These are phyloP conservation scores for Spathaspora gorwiae DNA, from an alignment of 805 yeast genomes.

Conservation along the genomic window DNA sequence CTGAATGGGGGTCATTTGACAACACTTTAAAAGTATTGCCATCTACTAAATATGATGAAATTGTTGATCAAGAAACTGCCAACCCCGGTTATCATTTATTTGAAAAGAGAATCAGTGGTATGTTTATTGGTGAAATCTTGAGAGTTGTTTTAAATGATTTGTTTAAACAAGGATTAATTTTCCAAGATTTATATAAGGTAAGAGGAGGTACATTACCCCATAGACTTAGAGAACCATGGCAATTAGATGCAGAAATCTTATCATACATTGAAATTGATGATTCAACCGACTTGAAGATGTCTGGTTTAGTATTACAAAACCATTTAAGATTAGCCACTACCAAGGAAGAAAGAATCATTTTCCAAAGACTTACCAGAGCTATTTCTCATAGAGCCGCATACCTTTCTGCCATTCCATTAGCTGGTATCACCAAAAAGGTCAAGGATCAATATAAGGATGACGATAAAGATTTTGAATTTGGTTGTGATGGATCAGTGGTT, in stretches of 20 bases:
- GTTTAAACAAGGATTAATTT: constrained; percentile 52
- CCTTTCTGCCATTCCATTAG: constrained; percentile 82
- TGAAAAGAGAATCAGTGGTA: constrained; percentile 88
- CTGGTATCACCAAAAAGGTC: constrained; percentile 75
- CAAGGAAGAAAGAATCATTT: constrained; percentile 63
- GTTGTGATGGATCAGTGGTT: constrained; percentile 92
- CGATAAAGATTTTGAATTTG: constrained; percentile 75
- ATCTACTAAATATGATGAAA: constrained; percentile 67
- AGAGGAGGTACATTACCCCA: constrained; percentile 49
- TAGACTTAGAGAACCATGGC: constrained; percentile 71
- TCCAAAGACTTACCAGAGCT: constrained; percentile 71
- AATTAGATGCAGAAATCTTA: constrained; percentile 75
- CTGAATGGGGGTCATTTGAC: constrained; percentile 98
- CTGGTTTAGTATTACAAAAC: constrained; percentile 64
- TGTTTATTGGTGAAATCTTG: constrained; percentile 88
- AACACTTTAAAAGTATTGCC: constrained; percentile 75
- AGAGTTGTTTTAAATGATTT: constrained; percentile 71
- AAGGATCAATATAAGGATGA: constrained; percentile 48
- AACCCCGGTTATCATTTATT: constrained; percentile 87
- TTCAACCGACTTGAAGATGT: constrained; percentile 63
- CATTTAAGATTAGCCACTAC: constrained; percentile 67
- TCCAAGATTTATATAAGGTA: constrained; percentile 46
- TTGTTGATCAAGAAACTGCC: constrained; percentile 67
- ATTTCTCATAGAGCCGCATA: constrained; percentile 87
- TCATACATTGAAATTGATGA: constrained; percentile 85